Conservation (phyloP, 1,139 yeast species). For the Diutina scorzettiae region DNA sequence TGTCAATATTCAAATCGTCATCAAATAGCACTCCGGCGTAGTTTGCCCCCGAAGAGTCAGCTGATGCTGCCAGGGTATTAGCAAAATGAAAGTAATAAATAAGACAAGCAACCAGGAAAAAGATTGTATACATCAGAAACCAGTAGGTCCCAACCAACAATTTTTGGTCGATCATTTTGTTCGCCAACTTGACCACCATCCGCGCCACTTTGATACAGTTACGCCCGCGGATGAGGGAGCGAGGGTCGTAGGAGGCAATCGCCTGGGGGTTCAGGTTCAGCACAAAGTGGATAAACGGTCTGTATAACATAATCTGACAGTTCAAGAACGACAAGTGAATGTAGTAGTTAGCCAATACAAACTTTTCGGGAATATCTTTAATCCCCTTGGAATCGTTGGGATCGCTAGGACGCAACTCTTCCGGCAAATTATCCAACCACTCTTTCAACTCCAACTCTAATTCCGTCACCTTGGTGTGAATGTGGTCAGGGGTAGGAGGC, state of each 20-base stretch:
- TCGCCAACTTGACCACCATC: constrained; percentile 71
- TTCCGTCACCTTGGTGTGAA: constrained; percentile 56
- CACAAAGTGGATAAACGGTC: constrained; percentile 85
- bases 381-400: constrained; percentile 22
- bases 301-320: constrained; percentile 72
- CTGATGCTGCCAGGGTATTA: constrained; percentile 15
- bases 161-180: constrained; percentile 66
- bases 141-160: constrained; percentile 81
- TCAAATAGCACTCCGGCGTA: constrained; percentile 39
- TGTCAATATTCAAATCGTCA: constrained; percentile 53
- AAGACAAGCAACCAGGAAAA: constrained; percentile 81
- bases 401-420: constrained; percentile 63
- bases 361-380: constrained; percentile 43
- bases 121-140: constrained; percentile 88
- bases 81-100: constrained; percentile 76
- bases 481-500: constrained; percentile 20
- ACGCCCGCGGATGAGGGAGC: constrained; percentile 55
- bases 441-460: constrained; percentile 60
- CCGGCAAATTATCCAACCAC: constrained; percentile 69
- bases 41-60: constrained; percentile 21
- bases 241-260: constrained; percentile 22
- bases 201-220: constrained; percentile 82
- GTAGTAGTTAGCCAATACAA: constrained; percentile 62
- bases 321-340: constrained; percentile 72
- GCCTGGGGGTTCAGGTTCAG: constrained; percentile 28